Percentiles rank a stretch among this genome's conserved stretches.
phyloP scores from a whole-genome alignment of 495 filamentous ascomycete genomes.

The Daldinia childiae region DNA sequence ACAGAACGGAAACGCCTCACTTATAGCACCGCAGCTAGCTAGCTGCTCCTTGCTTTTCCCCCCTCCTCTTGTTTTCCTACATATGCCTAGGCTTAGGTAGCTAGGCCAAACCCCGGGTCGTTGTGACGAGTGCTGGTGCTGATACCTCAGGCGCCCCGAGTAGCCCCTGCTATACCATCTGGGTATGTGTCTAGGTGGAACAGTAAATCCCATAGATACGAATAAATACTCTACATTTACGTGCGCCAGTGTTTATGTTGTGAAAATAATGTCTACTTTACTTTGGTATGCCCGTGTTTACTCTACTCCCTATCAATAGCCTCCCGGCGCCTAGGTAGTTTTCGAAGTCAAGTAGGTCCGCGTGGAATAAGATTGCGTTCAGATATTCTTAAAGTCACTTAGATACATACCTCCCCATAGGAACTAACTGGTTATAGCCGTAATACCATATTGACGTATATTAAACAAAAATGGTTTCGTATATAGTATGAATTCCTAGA shows the following conservation, averaged over 20 bases:
- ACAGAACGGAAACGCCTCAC: background rate
- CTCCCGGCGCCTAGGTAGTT: too few relatives aligned
- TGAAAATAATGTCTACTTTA: too few relatives aligned
- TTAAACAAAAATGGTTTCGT: background rate
- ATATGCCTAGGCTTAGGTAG: background rate
- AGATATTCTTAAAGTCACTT: background rate
- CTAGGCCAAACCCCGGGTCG: background rate
- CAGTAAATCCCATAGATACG: constrained; percentile 14
- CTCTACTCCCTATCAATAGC: too few relatives aligned
- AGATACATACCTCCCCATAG: background rate
- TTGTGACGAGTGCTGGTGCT: background rate
- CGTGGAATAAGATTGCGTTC: background rate
- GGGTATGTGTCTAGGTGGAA: background rate
- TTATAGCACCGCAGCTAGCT: background rate
- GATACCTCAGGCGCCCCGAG: background rate
- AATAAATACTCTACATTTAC: constrained; percentile 7
- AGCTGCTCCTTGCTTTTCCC: background rate
- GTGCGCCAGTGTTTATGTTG: too few relatives aligned
- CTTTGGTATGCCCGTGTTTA: too few relatives aligned
- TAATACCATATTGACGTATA: background rate
- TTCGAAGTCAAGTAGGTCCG: background rate
- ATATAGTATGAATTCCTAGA: too few relatives aligned
- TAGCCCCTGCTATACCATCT: background rate
- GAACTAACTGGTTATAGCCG: background rate
- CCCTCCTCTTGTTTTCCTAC: background rate